Conservation (phyloP, 768 basidiomycete genomes). For the Cubamyces sp. region DNA sequence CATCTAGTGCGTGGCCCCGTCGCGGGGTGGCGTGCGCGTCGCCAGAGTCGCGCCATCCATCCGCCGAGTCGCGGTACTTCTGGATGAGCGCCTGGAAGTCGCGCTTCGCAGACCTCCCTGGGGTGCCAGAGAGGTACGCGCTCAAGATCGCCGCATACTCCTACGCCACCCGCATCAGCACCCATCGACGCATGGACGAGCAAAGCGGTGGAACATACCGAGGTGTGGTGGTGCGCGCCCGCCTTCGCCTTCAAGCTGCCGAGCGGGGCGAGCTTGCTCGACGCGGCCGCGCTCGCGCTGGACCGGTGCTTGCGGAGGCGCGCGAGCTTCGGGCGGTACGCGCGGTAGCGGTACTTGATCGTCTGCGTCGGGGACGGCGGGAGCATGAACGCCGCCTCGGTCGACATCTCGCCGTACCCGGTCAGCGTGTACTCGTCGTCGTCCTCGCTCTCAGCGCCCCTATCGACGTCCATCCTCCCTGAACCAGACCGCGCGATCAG, state of each 20-base stretch:
- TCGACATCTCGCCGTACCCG: conserved; percentile 23
- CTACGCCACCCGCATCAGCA: background rate
- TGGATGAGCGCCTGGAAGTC: conserved; percentile 26
- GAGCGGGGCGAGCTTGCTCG: no score
- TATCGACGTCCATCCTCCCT: background rate
- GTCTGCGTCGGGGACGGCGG: conserved; percentile 27
- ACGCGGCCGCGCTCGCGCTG: conserved; percentile 13
- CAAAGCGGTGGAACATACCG: background rate
- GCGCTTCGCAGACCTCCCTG: conserved; percentile 18
- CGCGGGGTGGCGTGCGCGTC: conserved; percentile 3
- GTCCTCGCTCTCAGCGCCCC: conserved; percentile 5
- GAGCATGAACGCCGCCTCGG: conserved; percentile 18
- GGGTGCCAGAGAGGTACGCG: conserved; percentile 13
- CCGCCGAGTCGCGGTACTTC: conserved; percentile 23
- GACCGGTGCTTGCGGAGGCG: conserved; percentile 18
- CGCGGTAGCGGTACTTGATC: conserved; percentile 28
- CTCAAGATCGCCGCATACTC: conserved; percentile 15
- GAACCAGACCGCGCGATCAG: no score
- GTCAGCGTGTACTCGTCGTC: conserved; percentile 26
- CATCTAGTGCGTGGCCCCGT: background rate
- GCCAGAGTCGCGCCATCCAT: conserved; percentile 12
- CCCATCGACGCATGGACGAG: no score
- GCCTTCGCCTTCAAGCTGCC: conserved; percentile 14
- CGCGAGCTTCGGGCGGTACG: conserved; percentile 26
- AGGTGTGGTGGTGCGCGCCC: conserved; percentile 13